Percentiles rank a stretch among this genome's conserved stretches.
These are phyloP conservation scores for Sugiyamaella floridensis DNA, from an alignment of 805 yeast species.

Conservation along the genomic window DNA sequence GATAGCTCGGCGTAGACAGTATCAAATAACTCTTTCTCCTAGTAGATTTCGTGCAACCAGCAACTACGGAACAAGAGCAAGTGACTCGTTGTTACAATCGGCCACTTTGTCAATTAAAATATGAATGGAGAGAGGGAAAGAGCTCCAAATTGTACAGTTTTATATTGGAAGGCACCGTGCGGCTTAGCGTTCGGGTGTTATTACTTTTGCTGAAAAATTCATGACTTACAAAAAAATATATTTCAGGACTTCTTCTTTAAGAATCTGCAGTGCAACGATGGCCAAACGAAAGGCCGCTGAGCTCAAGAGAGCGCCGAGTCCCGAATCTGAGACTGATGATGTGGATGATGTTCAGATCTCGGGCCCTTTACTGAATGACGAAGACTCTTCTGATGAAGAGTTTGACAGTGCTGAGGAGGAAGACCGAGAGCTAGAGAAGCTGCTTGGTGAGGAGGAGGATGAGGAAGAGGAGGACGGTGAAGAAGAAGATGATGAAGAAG, in stretches of 20 bases:
- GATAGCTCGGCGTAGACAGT: too few relatives aligned
- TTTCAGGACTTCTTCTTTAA: not conserved
- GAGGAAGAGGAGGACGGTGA: slow-evolving; percentile 14
- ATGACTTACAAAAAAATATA: not conserved
- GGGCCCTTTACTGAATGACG: slow-evolving; percentile 7
- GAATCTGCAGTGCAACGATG: slow-evolving; percentile 6
- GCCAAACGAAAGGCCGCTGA: slow-evolving; percentile 19
- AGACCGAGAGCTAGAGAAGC: slow-evolving; percentile 23
- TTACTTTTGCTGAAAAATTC: not conserved
- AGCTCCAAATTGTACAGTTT: too few relatives aligned
- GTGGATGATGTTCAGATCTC: slow-evolving; percentile 4
- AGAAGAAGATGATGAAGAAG: slow-evolving; percentile 27
- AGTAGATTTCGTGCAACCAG: too few relatives aligned
- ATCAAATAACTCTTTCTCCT: too few relatives aligned
- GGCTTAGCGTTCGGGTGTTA: not conserved
- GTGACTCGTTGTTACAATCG: too few relatives aligned
- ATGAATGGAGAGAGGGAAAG: too few relatives aligned
- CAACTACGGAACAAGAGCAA: too few relatives aligned
- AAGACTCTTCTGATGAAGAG: slow-evolving; percentile 15
- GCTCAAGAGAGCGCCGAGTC: slow-evolving; percentile 8
- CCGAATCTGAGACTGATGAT: slow-evolving; percentile 11
- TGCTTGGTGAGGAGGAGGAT: slow-evolving; percentile 13
- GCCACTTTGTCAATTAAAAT: too few relatives aligned
- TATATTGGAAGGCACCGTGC: too few relatives aligned
- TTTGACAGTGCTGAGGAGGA: slow-evolving; percentile 22